Evolutionary conservation across 73 alveolate genomes (phyloP), one percentile per base, ranked within the genome.

Genomic region (Paramecium pentaurelia): DNA sequence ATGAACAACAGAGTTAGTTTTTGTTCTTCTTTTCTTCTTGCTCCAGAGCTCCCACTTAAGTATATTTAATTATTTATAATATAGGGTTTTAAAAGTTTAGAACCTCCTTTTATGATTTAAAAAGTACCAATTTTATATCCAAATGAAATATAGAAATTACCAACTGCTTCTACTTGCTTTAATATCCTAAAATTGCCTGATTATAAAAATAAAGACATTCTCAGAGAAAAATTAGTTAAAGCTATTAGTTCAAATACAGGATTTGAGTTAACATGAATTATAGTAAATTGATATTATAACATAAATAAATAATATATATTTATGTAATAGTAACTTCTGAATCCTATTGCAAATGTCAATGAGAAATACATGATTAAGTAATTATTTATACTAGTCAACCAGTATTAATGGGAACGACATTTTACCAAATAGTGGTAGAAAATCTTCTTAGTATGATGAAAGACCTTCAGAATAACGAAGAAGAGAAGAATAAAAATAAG

Each of bases 21-120:
- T 95, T 98, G 36, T 97, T 96, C 89, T 98, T 98, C 84, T 99
- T 98, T n/a, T 97, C 99, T 11, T 96, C 98, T 34, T 96, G 99
- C 60, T 96, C 99, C 7, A 96, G 98, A 80, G 92, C 97, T 91
- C 87, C 99, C 96, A 58, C 94, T 94, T 34, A 97, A 14, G 88
- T 75, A 75, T 75, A 18, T 38, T 75, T 14, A 18, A 16, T 54
- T 0, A 32, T 38, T 14, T 38, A 11, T 2, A 30, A 34, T 4
- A 36, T 11, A 95, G 97, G 99, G 99, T 20, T 98, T 98, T 93
- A 89, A 93, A 80, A 60, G 95, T 18, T 89, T 98, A 87, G 98
- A 97, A 71, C 98, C 98, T 0, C 85, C 95, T 9, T 96, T 96
- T 60, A 86, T 95, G 32, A 96, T 96, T 27, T 73, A 94, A 14